Evolutionary conservation across 805 yeast species (phyloP).

Genomic region (Suhomyces prunicola): DNA sequence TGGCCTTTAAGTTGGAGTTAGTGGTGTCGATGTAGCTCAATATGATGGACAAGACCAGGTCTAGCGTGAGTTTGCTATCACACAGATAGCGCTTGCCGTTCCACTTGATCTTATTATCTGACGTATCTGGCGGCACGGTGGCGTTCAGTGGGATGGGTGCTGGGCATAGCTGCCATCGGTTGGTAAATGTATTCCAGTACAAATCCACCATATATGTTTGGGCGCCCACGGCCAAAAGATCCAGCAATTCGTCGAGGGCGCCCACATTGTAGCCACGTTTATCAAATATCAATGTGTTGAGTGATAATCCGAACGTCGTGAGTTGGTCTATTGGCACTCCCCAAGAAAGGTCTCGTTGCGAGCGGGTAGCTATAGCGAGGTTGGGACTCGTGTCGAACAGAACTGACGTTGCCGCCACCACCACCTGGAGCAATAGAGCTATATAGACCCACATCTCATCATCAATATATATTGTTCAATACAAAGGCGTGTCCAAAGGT

Average conservation of each 20-base stretch:
- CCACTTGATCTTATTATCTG: conserved; percentile 22
- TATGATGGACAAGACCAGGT: conserved; percentile 19
- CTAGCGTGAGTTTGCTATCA: conserved; percentile 25
- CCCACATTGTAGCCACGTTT: conserved; percentile 17
- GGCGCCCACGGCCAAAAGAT: conserved; percentile 40
- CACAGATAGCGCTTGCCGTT: conserved; percentile 24
- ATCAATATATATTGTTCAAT: neutral
- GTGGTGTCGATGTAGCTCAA: conserved; percentile 18
- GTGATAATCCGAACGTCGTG: conserved; percentile 30
- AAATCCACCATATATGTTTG: conserved; percentile 50
- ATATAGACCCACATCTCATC: neutral
- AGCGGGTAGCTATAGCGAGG: conserved; percentile 19
- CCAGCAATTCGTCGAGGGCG: conserved; percentile 14
- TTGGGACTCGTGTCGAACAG: conserved; percentile 1
- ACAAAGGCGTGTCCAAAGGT: neutral
- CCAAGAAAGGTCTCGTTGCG: conserved; percentile 36
- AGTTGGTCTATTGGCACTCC: conserved; percentile 33
- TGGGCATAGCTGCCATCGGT: conserved; percentile 56
- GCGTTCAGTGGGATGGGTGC: conserved; percentile 34
- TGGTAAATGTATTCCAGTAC: conserved; percentile 49
- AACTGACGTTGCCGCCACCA: neutral
- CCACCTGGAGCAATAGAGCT: neutral
- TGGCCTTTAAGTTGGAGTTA: conserved; percentile 34
- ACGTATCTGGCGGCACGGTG: conserved; percentile 9
- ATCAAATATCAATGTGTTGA: conserved; percentile 27